These are phyloP conservation scores for Exophiala spinifera DNA, from an alignment of 2,329 filamentous ascomycete genomes.

Conservation along the genomic window DNA sequence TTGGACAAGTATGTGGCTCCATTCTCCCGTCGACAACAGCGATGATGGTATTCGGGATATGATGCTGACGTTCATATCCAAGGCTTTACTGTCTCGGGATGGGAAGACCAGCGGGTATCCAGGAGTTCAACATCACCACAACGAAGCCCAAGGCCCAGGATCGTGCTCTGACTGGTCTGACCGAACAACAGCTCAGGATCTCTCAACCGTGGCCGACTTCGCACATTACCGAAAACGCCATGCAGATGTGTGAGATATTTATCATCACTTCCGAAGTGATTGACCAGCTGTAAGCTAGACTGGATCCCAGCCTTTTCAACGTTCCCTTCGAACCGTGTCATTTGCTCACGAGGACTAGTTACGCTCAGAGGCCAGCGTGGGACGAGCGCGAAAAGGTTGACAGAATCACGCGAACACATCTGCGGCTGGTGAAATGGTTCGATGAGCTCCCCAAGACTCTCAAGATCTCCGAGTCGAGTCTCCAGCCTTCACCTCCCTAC, in stretches of 20 bases:
- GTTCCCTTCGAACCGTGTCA: no score
- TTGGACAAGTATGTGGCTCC: conserved; percentile 13
- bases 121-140: conserved; percentile 4
- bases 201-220: conserved; percentile 5
- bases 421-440: conserved; percentile 3
- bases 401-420: conserved; percentile 1
- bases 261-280: conserved; percentile 3
- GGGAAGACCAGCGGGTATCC: conserved; percentile 1
- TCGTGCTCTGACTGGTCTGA: background rate
- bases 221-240: conserved; percentile 2
- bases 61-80: conserved; percentile 1
- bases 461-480: conserved; percentile 5
- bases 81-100: conserved; percentile 3
- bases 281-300: conserved; percentile 1
- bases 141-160: conserved; percentile 5
- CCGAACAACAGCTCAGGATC: background rate
- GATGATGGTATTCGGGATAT: background rate
- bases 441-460: conserved; percentile 1
- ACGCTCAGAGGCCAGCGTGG: background rate
- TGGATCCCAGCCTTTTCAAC: background rate
- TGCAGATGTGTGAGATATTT: conserved; percentile 7
- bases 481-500: conserved; percentile 1
- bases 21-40: no score
- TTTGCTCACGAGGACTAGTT: background rate
- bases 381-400: conserved; percentile 1